Conservation (phyloP, 805 yeast species). For the Pichia phayaonensis region DNA sequence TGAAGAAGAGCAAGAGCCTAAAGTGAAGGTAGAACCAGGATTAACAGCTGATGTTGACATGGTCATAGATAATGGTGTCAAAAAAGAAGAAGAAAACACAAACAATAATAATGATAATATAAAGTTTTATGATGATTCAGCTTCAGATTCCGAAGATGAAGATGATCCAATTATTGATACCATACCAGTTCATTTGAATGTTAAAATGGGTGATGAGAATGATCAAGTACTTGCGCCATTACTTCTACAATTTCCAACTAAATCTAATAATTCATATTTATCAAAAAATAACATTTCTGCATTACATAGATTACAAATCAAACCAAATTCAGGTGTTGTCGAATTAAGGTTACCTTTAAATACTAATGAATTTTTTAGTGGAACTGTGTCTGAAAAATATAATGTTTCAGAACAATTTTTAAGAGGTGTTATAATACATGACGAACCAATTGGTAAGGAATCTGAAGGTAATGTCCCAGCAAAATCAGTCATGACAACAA, state of each 20-base stretch:
- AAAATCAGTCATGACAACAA: not conserved
- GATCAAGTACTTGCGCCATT: slow-evolving; percentile 24
- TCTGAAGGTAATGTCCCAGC: slow-evolving; percentile 3
- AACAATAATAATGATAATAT: not conserved
- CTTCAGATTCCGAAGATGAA: slow-evolving; percentile 26
- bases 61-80: not conserved
- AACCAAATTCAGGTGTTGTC: slow-evolving; percentile 53
- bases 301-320: slow-evolving; percentile 29
- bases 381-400: slow-evolving; percentile 48
- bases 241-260: slow-evolving; percentile 51
- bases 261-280: slow-evolving; percentile 31
- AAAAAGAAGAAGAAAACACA: slow-evolving; percentile 3
- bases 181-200: slow-evolving; percentile 46
- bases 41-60: slow-evolving; percentile 18
- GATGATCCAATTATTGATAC: slow-evolving; percentile 58
- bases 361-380: slow-evolving; percentile 60
- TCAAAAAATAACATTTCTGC: slow-evolving; percentile 2
- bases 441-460: slow-evolving; percentile 32
- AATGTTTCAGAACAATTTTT: slow-evolving; percentile 52
- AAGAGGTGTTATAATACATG: slow-evolving; percentile 58
- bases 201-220: not conserved
- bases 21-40: slow-evolving; percentile 4
- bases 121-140: slow-evolving; percentile 1
- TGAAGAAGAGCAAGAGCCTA: not conserved
- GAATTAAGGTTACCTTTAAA: slow-evolving; percentile 75